A percentile compares a stretch with the other conserved stretches of the same genome.
Conservation (phyloP, 2,329 filamentous ascomycete species). For the Cladosporium sp. region DNA sequence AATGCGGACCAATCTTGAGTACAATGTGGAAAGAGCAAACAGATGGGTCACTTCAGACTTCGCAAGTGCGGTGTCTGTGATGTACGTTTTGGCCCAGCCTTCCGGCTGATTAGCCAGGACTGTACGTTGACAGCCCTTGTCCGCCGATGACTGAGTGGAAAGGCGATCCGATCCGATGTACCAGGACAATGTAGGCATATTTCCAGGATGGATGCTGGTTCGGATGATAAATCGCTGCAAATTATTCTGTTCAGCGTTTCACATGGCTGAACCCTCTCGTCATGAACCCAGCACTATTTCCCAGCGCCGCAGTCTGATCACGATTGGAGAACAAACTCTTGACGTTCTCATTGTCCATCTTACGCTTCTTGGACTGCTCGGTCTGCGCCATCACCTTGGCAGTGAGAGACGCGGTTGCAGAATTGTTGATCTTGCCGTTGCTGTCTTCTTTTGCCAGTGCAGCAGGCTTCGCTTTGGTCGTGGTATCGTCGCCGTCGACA, state of each 20-base stretch:
- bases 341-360: slow-evolving; percentile 59
- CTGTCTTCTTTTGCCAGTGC: slow-evolving; percentile 24
- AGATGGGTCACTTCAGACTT: not conserved
- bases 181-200: not conserved
- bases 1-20: not conserved
- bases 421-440: slow-evolving; percentile 69
- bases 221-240: not conserved
- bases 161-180: not conserved
- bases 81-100: not conserved
- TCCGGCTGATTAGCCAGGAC: not conserved
- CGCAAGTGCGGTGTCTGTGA: not conserved
- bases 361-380: slow-evolving; percentile 77
- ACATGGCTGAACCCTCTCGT: slow-evolving; percentile 45
- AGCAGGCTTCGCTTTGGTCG: slow-evolving; percentile 7
- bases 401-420: slow-evolving; percentile 80
- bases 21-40: not conserved
- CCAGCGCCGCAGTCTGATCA: slow-evolving; percentile 37
- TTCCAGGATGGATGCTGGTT: not conserved
- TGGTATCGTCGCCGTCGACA: slow-evolving; percentile 23
- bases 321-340: slow-evolving; percentile 48
- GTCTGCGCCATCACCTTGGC: slow-evolving; percentile 86
- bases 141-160: not conserved
- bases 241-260: not conserved
- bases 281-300: slow-evolving; percentile 52
- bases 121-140: not conserved